Conservation (phyloP, 1,284 basidiomycete species). For the Cryptococcus sp. region DNA sequence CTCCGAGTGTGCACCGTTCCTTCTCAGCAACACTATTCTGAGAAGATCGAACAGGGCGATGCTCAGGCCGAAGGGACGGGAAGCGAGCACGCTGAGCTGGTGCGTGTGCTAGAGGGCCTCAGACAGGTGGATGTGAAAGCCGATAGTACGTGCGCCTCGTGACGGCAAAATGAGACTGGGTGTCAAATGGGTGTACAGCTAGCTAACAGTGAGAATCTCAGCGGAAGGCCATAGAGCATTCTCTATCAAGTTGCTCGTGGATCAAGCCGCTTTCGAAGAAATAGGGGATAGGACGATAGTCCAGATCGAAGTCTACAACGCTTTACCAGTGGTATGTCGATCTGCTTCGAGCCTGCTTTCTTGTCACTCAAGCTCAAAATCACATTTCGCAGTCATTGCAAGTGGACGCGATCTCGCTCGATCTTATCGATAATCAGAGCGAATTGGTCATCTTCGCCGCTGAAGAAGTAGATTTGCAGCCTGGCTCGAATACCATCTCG, state of each 20-base stretch:
- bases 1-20: conserved; percentile 32
- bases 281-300: conserved; percentile 33
- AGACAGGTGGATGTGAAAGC: conserved; percentile 13
- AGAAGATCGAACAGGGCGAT: conserved; percentile 1
- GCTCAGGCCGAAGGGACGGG: background rate
- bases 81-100: conserved; percentile 8
- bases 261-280: conserved; percentile 19
- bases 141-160: conserved; percentile 26
- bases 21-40: background rate
- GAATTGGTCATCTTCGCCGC: conserved; percentile 37
- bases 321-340: conserved; percentile 33
- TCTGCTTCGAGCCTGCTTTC: background rate
- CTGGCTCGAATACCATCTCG: conserved; percentile 36
- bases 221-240: conserved; percentile 40
- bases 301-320: conserved; percentile 35
- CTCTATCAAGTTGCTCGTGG: conserved; percentile 19
- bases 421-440: conserved; percentile 30
- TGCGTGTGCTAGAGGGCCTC: conserved; percentile 23
- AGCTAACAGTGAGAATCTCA: too few species aligned
- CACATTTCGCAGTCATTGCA: conserved; percentile 23
- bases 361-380: background rate
- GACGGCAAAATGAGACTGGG: too few species aligned
- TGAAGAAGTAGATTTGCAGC: conserved; percentile 22
- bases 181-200: too few species aligned
- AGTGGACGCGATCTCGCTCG: conserved; percentile 33